Percentiles rank a stretch among this genome's conserved stretches.
These are phyloP conservation scores for Fraxinus sp. DNA, from an alignment of 305 asterid species.

Conservation along the genomic window DNA sequence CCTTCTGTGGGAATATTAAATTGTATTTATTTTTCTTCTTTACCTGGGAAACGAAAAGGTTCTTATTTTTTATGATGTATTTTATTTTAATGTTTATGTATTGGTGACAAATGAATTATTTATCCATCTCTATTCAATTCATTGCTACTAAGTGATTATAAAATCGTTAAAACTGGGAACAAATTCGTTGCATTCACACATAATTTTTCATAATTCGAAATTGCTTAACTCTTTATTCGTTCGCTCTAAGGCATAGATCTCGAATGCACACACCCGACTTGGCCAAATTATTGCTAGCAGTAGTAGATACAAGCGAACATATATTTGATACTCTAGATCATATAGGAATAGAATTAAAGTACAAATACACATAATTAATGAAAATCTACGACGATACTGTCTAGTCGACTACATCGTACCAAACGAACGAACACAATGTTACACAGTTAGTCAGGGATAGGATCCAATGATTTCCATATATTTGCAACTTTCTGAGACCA, in stretches of 20 bases:
- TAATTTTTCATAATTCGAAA: not conserved
- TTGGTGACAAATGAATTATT: not conserved
- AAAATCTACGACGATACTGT: not conserved
- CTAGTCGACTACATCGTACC: not conserved
- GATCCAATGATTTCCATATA: constrained; percentile 22
- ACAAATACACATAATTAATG: not conserved
- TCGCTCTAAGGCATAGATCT: not conserved
- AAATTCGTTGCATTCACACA: not conserved
- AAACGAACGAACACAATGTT: not conserved
- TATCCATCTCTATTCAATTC: not conserved
- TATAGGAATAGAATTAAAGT: not conserved
- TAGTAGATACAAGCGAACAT: not conserved
- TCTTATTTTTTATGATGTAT: not conserved
- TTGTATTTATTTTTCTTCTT: not conserved
- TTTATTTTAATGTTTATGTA: not conserved
- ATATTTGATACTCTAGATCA: not conserved
- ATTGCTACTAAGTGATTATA: not conserved
- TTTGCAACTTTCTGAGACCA: constrained; percentile 36
- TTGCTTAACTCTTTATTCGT: not conserved
- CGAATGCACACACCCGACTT: not conserved
- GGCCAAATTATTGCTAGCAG: not conserved
- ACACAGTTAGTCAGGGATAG: constrained; percentile 12
- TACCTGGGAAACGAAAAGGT: not conserved
- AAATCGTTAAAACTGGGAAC: not conserved
- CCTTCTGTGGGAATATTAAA: not conserved